A percentile compares a stretch with the other conserved stretches of the same genome.
phyloP scores from a whole-genome alignment of 345 rosid genomes.

The Syzygium aqueum region DNA sequence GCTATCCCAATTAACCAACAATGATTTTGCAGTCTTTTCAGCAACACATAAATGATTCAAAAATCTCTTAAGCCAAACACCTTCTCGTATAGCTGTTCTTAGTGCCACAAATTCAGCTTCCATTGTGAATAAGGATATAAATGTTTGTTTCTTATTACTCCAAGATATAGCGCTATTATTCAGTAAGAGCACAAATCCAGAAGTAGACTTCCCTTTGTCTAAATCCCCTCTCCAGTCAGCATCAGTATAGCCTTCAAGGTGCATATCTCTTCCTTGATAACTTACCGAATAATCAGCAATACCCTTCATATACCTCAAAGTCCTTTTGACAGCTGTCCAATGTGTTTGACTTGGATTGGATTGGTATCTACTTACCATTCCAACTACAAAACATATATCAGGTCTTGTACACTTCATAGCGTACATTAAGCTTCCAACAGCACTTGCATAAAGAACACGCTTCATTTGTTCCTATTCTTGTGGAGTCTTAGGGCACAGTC shows the following conservation, averaged over 20 bases:
- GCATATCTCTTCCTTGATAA: background rate
- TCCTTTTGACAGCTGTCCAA: too few relatives aligned
- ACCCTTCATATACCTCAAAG: too few relatives aligned
- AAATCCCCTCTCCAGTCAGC: background rate
- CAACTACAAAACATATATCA: too few relatives aligned
- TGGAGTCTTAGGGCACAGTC: background rate
- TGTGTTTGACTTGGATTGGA: too few relatives aligned
- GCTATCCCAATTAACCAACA: background rate
- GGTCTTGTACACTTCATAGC: rapidly evolving
- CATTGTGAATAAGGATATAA: background rate
- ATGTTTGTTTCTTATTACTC: background rate
- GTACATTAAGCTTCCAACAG: background rate
- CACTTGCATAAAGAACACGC: background rate
- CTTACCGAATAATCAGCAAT: background rate
- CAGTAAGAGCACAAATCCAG: background rate
- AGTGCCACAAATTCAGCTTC: background rate
- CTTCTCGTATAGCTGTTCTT: too few relatives aligned
- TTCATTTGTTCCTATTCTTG: background rate
- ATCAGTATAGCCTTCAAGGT: background rate
- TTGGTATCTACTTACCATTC: background rate
- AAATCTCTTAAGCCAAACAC: too few relatives aligned
- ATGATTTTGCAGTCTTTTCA: rapidly evolving
- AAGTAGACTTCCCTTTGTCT: too few relatives aligned
- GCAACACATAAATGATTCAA: too few relatives aligned
- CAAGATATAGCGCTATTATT: too few relatives aligned